Base-by-base conservation (phyloP, 1,284 basidiomycete species). In the Tetrapyrgos nigripes region DNA sequence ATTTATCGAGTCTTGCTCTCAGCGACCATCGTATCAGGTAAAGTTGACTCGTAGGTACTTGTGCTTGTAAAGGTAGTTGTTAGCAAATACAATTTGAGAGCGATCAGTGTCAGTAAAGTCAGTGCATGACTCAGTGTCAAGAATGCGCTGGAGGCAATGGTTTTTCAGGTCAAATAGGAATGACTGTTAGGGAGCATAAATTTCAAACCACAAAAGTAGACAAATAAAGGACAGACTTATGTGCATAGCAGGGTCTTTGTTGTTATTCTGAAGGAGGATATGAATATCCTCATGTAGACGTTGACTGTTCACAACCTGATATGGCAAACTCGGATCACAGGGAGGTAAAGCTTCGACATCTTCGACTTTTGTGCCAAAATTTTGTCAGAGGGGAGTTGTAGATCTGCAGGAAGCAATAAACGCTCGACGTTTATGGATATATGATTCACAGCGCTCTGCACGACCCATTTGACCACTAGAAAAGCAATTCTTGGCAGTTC, bases 401-500 rank as follows among this genome's bases (percentile, higher is more conserved):
- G 5, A 17, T 6, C 37, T n/a, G 4, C 5, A 5, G 4, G 17
- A 40, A 9, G 17, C 37, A 9, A n/a, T 8, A 6, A 11, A n/a
- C 13, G 6, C 19, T 4, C 5, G 4, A 8, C 4, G 6, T 40
- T 40, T 40, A 3, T 31, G 45, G 14, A 55, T 26, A 47, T 4
- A 28, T 23, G 21, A 17, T n/a, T 27, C 27, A 0, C 64, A 53
- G 0, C 56, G 47, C 27, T 73, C 70, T 26, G 67, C 59, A 10
- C 28, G 64, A 0, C 70, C 63, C 33, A 79, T 73, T 23, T 74
- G 71, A 0, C 24, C 13, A 0, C 57, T 50, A 0, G 58, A 50
- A 24, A 62, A 63, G 1, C 66, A 46, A n/a, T 66, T 64, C 54
- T 76, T 79, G 56, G 73, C 75, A 1, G 69, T 75, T 0, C 63